Evolutionary conservation across 2,329 filamentous ascomycete genomes (phyloP), one percentile per base, ranked within the genome.

Genomic region (Neocucurbitaria cava): DNA sequence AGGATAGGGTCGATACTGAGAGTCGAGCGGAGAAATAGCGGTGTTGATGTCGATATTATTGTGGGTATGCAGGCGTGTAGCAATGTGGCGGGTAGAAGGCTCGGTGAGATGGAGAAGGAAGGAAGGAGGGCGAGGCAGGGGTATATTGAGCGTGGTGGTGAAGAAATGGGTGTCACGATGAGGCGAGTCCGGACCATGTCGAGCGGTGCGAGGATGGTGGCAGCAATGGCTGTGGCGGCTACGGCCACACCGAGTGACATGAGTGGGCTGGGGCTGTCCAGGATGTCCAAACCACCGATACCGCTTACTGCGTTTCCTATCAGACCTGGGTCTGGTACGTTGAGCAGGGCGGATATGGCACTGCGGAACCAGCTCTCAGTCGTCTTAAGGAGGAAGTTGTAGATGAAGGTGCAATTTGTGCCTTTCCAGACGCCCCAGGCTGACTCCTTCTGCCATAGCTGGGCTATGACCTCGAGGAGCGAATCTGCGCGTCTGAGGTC

Each of bases 361-460:
- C 92, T 95, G 66, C 92, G 86, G 9, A 93, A 90, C 88, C 96
- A 99, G 65, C 91, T 93, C 74, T 98, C 95, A 26, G 96, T 80
- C 7, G 96, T 89, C 10, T 92, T 92, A 58, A 93, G 86, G 17
- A 98, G 82, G 42, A 97, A 86, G 0, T 88, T 90, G 77, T 98
- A 96, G 45, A 98, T 82, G 70, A 98, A 99, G 1, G 92, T 96
- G 13, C 90, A 87, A 72, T 98, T 98, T 33, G 92, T 91, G 8
- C 89, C 85, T 75, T 97, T 97, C 93, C 94, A 99, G 5, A 97
- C 88, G 4, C 95, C 95, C 83, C 92, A 93, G 0, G 89, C 89
- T 31, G 92, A 91, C 72, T 96, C 94, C 64, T 90, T 94, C 43
- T 89, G 84, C 91, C 95, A 98, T 18, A 98, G 79, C 72, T 96